These are phyloP conservation scores for Komagataella phaffii DNA, from an alignment of 805 yeast species.

Conservation along the genomic window DNA sequence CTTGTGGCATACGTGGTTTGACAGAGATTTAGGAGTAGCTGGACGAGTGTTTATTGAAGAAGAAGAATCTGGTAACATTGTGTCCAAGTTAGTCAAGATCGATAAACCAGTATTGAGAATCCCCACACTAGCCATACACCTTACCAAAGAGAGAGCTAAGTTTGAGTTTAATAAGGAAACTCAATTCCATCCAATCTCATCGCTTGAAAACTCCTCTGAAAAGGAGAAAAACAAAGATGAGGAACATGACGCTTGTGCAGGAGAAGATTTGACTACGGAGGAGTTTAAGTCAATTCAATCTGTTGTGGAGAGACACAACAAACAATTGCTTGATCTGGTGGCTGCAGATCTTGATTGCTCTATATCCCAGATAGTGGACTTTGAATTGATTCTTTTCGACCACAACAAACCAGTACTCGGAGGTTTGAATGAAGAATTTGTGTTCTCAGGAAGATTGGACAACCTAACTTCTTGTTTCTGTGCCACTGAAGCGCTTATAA, in stretches of 20 bases:
- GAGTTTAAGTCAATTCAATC: slow-evolving; percentile 54
- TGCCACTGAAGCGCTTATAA: slow-evolving; percentile 58
- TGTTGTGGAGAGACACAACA: slow-evolving; percentile 64
- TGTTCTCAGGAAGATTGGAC: slow-evolving; percentile 85
- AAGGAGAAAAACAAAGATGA: slow-evolving; percentile 5
- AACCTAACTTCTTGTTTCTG: slow-evolving; percentile 81
- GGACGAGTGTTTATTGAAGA: slow-evolving; percentile 74
- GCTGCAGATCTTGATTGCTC: slow-evolving; percentile 49
- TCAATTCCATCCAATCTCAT: slow-evolving; percentile 78
- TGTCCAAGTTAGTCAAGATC: slow-evolving; percentile 63
- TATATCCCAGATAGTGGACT: slow-evolving; percentile 63
- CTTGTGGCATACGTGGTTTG: slow-evolving; percentile 95
- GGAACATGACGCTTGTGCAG: slow-evolving; percentile 24
- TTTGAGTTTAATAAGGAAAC: slow-evolving; percentile 86
- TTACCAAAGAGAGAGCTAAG: slow-evolving; percentile 62
- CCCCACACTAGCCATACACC: slow-evolving; percentile 90
- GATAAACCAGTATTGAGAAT: slow-evolving; percentile 78
- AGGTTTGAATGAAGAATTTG: slow-evolving; percentile 81
- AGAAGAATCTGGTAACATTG: slow-evolving; percentile 28
- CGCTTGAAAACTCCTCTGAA: slow-evolving; percentile 25
- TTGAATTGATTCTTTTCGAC: slow-evolving; percentile 78
- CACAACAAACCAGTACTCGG: slow-evolving; percentile 76
- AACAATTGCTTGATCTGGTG: slow-evolving; percentile 51
- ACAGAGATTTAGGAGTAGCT: slow-evolving; percentile 81
- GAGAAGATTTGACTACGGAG: slow-evolving; percentile 31